These are phyloP conservation scores for Tritrichomonas foetus DNA, from an alignment of 208 protist genomes.

Conservation along the genomic window DNA sequence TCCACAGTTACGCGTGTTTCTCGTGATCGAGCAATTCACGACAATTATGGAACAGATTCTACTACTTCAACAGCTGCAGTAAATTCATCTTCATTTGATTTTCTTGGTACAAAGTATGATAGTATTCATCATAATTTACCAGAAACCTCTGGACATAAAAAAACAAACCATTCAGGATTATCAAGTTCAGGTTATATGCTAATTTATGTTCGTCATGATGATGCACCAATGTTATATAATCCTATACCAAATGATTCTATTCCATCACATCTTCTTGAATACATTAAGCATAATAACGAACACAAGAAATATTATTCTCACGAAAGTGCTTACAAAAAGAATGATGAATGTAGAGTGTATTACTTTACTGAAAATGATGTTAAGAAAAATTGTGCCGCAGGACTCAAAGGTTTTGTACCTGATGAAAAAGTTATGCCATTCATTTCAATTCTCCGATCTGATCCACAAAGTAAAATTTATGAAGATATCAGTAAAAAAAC, in stretches of 20 bases:
- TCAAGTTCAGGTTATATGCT: neutral
- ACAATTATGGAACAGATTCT: neutral
- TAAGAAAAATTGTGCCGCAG: neutral
- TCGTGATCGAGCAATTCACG: neutral
- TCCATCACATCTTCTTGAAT: neutral
- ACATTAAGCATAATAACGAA: neutral
- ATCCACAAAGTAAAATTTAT: neutral
- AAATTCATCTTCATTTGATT: no score
- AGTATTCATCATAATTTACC: no score
- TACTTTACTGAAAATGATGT: neutral
- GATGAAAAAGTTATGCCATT: neutral
- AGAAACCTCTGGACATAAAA: no score
- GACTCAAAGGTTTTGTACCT: neutral
- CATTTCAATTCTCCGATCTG: neutral
- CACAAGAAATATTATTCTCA: neutral
- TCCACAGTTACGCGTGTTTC: neutral
- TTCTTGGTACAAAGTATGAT: no score
- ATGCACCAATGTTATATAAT: neutral
- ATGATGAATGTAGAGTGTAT: neutral
- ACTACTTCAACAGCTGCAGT: neutral
- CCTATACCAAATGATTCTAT: neutral
- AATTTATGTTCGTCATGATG: conserved; percentile 7
- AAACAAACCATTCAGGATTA: no score
- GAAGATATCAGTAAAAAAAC: no score
- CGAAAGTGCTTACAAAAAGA: neutral